Base-by-base conservation (phyloP, 371 early-diverging fungal genomes). In the Haplosporangium sp. region DNA sequence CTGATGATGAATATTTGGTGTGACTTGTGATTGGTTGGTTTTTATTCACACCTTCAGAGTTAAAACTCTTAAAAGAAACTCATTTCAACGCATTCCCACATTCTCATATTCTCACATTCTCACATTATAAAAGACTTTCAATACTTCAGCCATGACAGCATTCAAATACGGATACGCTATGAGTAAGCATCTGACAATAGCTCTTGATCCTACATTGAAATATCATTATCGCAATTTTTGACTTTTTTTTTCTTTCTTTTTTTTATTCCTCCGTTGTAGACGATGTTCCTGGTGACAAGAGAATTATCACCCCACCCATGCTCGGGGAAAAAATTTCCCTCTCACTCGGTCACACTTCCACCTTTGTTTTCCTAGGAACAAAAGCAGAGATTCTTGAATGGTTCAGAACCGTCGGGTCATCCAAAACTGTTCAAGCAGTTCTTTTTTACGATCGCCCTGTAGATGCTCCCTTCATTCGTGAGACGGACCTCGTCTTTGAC, bases 271-370 rank as follows among this genome's bases (percentile, higher is more conserved):
- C 11, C 48, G 13, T 39, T 48, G 9, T 60, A 74, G 75, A 53
- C 59, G 75, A 75, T 61, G 50, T 58, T 15, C 75, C 70, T 37
- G 72, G 77, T 48, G 77, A 77, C 53, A 77, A 66, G 48, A 64
- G 72, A 53, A 72, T 77, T 52, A 55, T 77, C 19, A 77, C 77
- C 35, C 77, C 77, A 11, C 77, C 77, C 19, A 77, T 77, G 77
- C 72, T 77, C 4, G 77, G 77, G 19, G 63, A 72, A 9, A 77
- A 77, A 65, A 77, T 77, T 66, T 72, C 72, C 0, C 72, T 77
- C 35, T 77, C 77, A 3, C 77, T 77, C n/a, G 77, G 77, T 2
- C 77, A 77, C 55, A 77, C 77, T 13, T 77, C 77, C 3, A 77
- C 77, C 9, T 77, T 77, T 58, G 77, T 77, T 60, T 77, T 77